phyloP scores from a whole-genome alignment of 176 grass and related monocot genomes.

The Sorghum bicolor region DNA sequence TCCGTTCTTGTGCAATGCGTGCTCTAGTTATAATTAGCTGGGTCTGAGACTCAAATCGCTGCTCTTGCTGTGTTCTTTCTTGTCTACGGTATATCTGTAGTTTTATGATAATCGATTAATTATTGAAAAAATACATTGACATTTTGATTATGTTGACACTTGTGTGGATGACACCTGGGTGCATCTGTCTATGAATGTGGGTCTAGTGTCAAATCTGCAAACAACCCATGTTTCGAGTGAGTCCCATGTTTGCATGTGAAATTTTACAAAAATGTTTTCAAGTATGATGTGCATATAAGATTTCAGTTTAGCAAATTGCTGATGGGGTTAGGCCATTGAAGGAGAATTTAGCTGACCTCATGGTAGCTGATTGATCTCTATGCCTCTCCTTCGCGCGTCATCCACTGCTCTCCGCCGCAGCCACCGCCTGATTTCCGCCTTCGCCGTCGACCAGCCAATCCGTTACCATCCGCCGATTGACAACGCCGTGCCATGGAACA shows the following conservation, averaged over 20 bases:
- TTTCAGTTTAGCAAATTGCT: neutral
- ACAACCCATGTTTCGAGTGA: no score
- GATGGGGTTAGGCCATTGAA: neutral
- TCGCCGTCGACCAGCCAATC: neutral
- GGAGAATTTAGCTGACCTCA: neutral
- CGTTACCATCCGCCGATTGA: neutral
- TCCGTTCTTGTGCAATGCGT: neutral
- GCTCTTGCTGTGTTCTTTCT: neutral
- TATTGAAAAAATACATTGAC: no score
- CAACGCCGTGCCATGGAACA: constrained; percentile 49
- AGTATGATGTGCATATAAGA: neutral
- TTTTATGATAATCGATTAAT: neutral
- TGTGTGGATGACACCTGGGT: no score
- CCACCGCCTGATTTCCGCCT: neutral
- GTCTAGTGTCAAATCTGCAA: no score
- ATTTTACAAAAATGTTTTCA: neutral
- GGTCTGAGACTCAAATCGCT: neutral
- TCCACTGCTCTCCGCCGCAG: neutral
- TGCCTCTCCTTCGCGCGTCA: neutral
- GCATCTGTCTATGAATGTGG: no score
- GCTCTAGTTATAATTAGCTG: neutral
- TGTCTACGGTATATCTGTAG: neutral
- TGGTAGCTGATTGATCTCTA: neutral
- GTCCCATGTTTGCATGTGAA: no score
- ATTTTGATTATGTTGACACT: no score